These are phyloP conservation scores for Cinnamomum chago DNA, from an alignment of 164 flowering plant species.

Conservation along the genomic window DNA sequence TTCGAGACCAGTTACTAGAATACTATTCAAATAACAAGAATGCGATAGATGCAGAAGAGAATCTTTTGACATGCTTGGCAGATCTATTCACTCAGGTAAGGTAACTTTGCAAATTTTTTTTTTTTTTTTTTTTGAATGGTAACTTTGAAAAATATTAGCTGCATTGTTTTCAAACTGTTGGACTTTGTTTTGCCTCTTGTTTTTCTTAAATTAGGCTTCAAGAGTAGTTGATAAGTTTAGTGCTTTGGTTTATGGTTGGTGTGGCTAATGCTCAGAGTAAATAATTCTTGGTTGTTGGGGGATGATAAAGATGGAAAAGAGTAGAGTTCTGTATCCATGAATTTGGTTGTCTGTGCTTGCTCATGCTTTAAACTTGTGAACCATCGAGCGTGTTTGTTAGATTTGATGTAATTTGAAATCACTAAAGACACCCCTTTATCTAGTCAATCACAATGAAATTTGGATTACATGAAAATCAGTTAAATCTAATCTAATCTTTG, in stretches of 20 bases:
- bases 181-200: background rate
- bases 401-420: too few relatives aligned
- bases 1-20: slow-evolving; percentile 90
- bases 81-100: slow-evolving; percentile 86
- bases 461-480: too few relatives aligned
- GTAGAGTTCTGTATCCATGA: background rate
- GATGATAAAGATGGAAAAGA: background rate
- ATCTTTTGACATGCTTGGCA: slow-evolving; percentile 90
- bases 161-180: background rate
- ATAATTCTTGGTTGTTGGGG: background rate
- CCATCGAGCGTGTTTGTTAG: background rate
- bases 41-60: slow-evolving; percentile 75
- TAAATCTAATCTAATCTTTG: too few relatives aligned
- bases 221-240: background rate
- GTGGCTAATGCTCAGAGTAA: background rate
- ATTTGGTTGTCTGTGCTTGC: background rate
- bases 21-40: slow-evolving; percentile 72
- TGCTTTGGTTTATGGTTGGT: background rate
- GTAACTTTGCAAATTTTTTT: too few relatives aligned
- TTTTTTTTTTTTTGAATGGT: too few relatives aligned
- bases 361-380: background rate
- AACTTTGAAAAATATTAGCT: background rate
- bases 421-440: too few relatives aligned
- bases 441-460: too few relatives aligned
- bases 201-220: background rate